A percentile compares a stretch with the other conserved stretches of the same genome.
phyloP scores from a whole-genome alignment of 805 yeast genomes.

The Myxozyma geophila region DNA sequence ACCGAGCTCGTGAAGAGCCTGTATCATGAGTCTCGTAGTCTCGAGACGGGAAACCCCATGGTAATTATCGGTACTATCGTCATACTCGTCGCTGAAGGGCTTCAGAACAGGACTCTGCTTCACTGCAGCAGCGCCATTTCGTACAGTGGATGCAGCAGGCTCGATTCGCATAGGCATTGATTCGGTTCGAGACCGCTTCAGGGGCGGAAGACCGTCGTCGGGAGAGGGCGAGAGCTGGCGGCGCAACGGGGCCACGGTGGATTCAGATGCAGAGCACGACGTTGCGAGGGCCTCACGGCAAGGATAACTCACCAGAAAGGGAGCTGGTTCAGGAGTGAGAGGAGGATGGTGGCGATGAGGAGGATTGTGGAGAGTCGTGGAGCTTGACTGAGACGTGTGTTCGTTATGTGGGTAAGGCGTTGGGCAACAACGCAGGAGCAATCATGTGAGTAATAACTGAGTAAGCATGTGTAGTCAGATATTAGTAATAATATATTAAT shows the following conservation, averaged over 20 bases:
- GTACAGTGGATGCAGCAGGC: conserved; percentile 5
- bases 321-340: not conserved
- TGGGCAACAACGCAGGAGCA: not conserved
- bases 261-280: conserved; percentile 2
- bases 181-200: conserved; percentile 28
- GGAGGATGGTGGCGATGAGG: not conserved
- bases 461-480: too few species aligned
- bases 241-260: conserved; percentile 29
- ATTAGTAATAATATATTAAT: too few species aligned
- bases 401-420: too few species aligned
- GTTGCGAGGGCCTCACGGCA: conserved; percentile 11
- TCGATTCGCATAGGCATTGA: conserved; percentile 33
- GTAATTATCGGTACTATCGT: conserved; percentile 26
- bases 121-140: not conserved
- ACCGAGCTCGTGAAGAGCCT: conserved; percentile 57
- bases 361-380: not conserved
- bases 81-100: not conserved
- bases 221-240: conserved; percentile 21
- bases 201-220: conserved; percentile 11
- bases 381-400: too few species aligned
- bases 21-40: conserved; percentile 56
- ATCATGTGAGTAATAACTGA: too few species aligned
- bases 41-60: conserved; percentile 45
- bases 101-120: not conserved
- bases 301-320: not conserved